Base-by-base conservation (phyloP, 805 yeast species). In the Candida nemodendra region DNA sequence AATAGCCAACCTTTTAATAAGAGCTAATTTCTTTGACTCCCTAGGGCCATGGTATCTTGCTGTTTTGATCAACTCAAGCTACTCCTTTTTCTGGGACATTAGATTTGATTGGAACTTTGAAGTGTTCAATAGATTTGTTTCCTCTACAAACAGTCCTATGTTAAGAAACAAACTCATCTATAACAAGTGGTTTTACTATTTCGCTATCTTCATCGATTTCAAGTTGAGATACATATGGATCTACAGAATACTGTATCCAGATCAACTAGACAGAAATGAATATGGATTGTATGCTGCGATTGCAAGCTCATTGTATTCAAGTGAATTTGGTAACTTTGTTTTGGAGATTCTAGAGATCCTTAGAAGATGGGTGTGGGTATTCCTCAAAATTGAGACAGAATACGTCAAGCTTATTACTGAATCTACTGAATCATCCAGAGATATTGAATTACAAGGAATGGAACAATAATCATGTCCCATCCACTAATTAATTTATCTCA, bases 321-420 rank as follows among this genome's bases (percentile, higher is more conserved):
- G 75, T 17, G 84, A 76, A 47, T 60, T 70, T 18, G 90, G 93
- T 1, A 72, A 79, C 39, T 82, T 84, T 45, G 61, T 75, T 9
- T 65, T 87, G 38, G 93, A 90, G 53, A 48, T 77, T 3, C 61
- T 90, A 36, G 99, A 93, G 57, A 68, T 93, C 5, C 48, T 81
- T 7, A 72, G 99, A 63, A 74, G 99, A 56, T 86, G 90, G 79
- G 62, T 88, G 35, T 93, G 99, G 99, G 77, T 89, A 28, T 74
- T 86, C 44, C 67, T 91, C 56, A 82, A 93, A 54, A 64, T 90
- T 13, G 98, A 93, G 49, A 76, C 84, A 21, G 97, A 91, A 56
- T 80, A 71, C 30, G 46, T 62, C 33, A 62, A 61, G 50, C 33
- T 46, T 23, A 44, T 50, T 3, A 34, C 48, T 8, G 49, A 41